Evolutionary conservation across 352 stramenopile species (phyloP), one percentile per base, ranked within the genome.

Genomic region (Pythium sukuiense): DNA sequence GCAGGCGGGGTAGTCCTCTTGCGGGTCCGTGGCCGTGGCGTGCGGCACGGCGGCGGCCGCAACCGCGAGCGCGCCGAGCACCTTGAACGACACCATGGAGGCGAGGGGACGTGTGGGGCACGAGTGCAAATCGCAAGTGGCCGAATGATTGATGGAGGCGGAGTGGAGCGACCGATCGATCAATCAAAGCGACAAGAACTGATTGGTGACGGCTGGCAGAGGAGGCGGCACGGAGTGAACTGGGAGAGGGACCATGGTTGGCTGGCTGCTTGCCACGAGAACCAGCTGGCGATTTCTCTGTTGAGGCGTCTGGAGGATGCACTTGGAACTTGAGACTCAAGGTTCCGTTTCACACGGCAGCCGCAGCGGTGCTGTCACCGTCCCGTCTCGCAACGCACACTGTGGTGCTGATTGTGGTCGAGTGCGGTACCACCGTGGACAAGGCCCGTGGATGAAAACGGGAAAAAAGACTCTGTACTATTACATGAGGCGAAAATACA

Each of bases 1-100:
- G 37, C 83, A 92, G 14, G 81, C 81, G 13, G 79, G 65, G 69
- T 77, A 90, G 58, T 87, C 77, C 29, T 71, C 61, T 73, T 89
- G 80, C 63, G 75, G 74, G 53, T 69, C 76, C 33, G 80, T 87
- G 49, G 70, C 76, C 2, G 59, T 53, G 24, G 73, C 74, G 18
- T 76, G 73, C 59, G 72, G 48, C 46, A 57, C 56, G 33, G 65
- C 60, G 0, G 62, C 65, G 11, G 68, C 37, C 53, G 59, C 48
- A 2, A 62, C 26, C 39, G 58, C 57, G 26, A 64, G 37, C 37
- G 39, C 59, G 24, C 30, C 58, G 58, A 46, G 29, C 30, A 61
- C 27, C 41, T 58, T 59, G 33, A 68, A 50, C 30, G 53, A 61
- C 41, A 68, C 61, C 61, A 68, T 68, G 46, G 46, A 54, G 52